Evolutionary conservation across 2,329 filamentous ascomycete species (phyloP).

Genomic region (Fusarium lyarnte): DNA sequence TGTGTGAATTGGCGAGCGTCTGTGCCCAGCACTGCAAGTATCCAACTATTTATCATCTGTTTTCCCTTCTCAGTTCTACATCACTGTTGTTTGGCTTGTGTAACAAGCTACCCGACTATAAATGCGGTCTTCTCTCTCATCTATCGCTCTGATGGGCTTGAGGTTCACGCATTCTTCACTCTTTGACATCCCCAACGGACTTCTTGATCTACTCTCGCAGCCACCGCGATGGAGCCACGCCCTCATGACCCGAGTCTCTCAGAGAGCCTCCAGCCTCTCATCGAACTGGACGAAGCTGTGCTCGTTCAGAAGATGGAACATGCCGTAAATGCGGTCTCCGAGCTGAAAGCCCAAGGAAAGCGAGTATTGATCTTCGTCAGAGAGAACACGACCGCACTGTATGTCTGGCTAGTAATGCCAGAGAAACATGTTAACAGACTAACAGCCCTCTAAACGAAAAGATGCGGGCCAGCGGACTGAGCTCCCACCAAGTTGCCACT

Average conservation of each 20-base stretch:
- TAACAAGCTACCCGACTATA: no score
- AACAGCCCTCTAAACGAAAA: neutral
- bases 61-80: no score
- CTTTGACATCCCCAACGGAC: no score
- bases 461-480: neutral
- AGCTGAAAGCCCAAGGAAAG: neutral
- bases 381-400: neutral
- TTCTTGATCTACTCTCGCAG: no score
- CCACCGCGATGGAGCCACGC: no score
- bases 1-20: no score
- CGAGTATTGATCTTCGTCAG: neutral
- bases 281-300: rapidly evolving
- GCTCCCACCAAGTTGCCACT: neutral
- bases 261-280: neutral
- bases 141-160: no score
- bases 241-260: rapidly evolving
- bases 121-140: no score
- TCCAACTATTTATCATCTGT: no score
- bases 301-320: neutral
- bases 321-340: neutral
- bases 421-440: neutral
- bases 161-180: no score
- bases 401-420: neutral
- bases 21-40: no score
- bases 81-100: no score